Conservation (phyloP, 805 yeast genomes). For the Schizosaccharomyces cryophilus region DNA sequence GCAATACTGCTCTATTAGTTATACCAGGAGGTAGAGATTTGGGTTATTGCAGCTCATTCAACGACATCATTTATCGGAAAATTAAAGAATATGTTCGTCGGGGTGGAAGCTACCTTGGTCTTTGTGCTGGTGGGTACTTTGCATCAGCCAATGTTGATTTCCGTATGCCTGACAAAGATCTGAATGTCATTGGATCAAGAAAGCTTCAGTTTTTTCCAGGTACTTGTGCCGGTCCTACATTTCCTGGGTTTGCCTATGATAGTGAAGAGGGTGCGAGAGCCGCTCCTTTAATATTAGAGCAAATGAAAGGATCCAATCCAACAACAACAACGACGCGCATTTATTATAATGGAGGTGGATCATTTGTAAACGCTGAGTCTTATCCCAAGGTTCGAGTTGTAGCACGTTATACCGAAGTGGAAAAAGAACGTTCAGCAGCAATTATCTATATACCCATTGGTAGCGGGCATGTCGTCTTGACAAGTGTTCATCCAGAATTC, state of each 20-base stretch:
- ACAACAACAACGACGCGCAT: conserved; percentile 5
- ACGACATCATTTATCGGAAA: conserved; percentile 38
- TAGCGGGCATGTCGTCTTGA: conserved; percentile 46
- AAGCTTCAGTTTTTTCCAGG: conserved; percentile 73
- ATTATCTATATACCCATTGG: conserved; percentile 45
- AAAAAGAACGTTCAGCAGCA: conserved; percentile 30
- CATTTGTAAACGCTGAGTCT: conserved; percentile 51
- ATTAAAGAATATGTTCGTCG: conserved; percentile 39
- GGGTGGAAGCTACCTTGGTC: conserved; percentile 70
- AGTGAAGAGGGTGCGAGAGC: conserved; percentile 56
- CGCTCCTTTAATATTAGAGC: conserved; percentile 16
- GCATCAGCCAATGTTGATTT: conserved; percentile 57
- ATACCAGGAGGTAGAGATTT: conserved; percentile 95
- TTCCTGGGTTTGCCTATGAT: conserved; percentile 54
- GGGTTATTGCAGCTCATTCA: conserved; percentile 51
- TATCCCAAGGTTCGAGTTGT: conserved; percentile 34
- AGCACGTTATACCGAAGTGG: conserved; percentile 35
- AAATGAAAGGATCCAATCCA: not conserved
- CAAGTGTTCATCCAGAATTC: conserved; percentile 84
- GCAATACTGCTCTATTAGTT: conserved; percentile 54
- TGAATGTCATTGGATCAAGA: conserved; percentile 49
- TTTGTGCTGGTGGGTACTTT: conserved; percentile 91
- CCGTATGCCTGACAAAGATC: conserved; percentile 55
- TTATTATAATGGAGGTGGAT: conserved; percentile 79
- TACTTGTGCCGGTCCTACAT: conserved; percentile 56